Base-by-base conservation (phyloP, 441 rosid species). In the Melastoma candidum region DNA sequence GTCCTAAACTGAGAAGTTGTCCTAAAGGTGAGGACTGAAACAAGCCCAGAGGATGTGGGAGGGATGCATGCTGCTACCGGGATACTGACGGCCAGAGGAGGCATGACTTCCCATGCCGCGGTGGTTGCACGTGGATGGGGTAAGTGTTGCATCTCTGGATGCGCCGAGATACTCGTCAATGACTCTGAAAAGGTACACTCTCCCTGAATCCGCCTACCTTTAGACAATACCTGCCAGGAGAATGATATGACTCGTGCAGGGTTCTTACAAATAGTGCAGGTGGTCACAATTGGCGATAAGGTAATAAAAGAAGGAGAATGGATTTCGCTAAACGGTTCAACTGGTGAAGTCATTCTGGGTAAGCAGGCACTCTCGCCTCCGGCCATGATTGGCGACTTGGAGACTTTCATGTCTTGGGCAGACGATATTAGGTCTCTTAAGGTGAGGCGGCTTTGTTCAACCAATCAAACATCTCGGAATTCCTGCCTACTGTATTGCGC, bases 61-160 rank as follows among this genome's bases (percentile, higher is more conserved):
- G 98, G 98, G 0, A 90, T 87, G 96, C 96, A 90, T 45, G 98
- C 95, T 14, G 96, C 98, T 2, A 71, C 77, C 1, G 98, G 98
- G 22, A 85, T 90, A 61, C 67, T 90, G 68, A 90, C 98, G 39
- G 98, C 98, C 1, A 77, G 96, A 71, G 98, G 96, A 22, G 98
- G 98, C 68, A 87, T 90, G 98, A 90, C 98, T 29, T 90, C 98
- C 67, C 98, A 90, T 56, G 98, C 98, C 0, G 98, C 98, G 14
- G 98, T 90, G 7, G 95, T 90, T 11, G 95, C 98, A 4, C 96
- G 98, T 11, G 98, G 98, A 11, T 90, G 98, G 98, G 98, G 98
- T 3, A 90, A 87, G 67, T 90, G 96, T 26, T 90, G 98, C 55
- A 78, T 90, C 24, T 81, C 96, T 36, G 98, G 98, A 47, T 90